These are phyloP conservation scores for Ophiocordyceps camponoti-rufipedis DNA, from an alignment of 2,329 filamentous ascomycete species.

Conservation along the genomic window DNA sequence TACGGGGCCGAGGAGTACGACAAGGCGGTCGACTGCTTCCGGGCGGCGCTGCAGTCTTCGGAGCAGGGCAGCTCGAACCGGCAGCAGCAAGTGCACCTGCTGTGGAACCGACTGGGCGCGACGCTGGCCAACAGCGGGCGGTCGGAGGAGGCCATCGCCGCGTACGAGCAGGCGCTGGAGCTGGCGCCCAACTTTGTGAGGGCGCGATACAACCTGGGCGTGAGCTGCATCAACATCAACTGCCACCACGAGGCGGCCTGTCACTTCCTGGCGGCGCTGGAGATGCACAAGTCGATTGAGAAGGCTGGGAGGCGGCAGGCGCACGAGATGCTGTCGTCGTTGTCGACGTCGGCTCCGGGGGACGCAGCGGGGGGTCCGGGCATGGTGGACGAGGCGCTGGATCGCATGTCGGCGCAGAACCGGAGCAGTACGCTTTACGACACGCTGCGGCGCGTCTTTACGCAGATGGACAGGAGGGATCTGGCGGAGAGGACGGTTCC, in stretches of 20 bases:
- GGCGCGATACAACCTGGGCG: conserved; percentile 89
- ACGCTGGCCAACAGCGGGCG: conserved; percentile 90
- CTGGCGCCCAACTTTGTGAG: conserved; percentile 93
- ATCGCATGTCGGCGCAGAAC: conserved; percentile 85
- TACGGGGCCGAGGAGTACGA: conserved; percentile 97
- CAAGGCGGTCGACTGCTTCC: conserved; percentile 98
- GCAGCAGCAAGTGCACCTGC: conserved; percentile 70
- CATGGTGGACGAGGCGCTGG: conserved; percentile 50
- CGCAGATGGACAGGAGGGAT: conserved; percentile 81
- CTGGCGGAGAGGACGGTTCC: conserved; percentile 72
- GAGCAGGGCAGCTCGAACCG: conserved; percentile 74
- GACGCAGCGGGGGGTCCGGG: conserved; percentile 25
- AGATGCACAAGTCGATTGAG: conserved; percentile 92
- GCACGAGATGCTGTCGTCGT: conserved; percentile 47
- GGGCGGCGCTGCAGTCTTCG: conserved; percentile 68
- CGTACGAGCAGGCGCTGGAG: conserved; percentile 81
- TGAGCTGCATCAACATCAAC: conserved; percentile 93
- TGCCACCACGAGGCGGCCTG: conserved; percentile 86
- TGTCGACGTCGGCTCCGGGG: not conserved
- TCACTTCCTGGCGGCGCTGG: conserved; percentile 77
- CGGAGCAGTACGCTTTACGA: conserved; percentile 94
- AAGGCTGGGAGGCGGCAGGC: conserved; percentile 68
- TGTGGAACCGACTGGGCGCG: conserved; percentile 94
- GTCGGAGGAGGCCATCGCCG: conserved; percentile 88
- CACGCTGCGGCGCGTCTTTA: conserved; percentile 85